These are phyloP conservation scores for Gyromitra esculenta DNA, from an alignment of 2,329 filamentous ascomycete species.

Conservation along the genomic window DNA sequence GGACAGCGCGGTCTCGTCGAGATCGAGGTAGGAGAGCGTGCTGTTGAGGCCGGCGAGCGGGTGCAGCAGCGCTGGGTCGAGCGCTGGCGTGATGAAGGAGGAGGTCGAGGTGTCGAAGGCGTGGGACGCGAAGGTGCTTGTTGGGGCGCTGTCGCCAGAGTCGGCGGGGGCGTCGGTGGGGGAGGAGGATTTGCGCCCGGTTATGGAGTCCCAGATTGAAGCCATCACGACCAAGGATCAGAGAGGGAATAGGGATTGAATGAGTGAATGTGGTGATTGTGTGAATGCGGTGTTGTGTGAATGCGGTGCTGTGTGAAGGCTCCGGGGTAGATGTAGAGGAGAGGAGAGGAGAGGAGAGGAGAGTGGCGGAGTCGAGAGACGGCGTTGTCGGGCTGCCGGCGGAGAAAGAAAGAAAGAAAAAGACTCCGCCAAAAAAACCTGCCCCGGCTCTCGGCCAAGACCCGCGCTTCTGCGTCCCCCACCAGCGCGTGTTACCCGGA, in stretches of 20 bases:
- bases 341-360: background rate
- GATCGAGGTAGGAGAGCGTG: slow-evolving; percentile 92
- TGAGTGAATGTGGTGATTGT: background rate
- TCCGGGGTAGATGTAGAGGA: background rate
- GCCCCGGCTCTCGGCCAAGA: slow-evolving; percentile 15
- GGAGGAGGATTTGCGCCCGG: slow-evolving; percentile 65
- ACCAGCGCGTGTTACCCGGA: slow-evolving; percentile 9
- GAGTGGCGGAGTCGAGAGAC: background rate
- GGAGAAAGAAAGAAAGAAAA: background rate
- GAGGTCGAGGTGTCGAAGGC: slow-evolving; percentile 40
- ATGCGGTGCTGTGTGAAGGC: background rate
- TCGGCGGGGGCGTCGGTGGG: slow-evolving; percentile 64
- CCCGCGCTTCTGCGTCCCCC: slow-evolving; percentile 10
- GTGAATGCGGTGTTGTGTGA: background rate
- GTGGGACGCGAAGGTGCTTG: slow-evolving; percentile 41
- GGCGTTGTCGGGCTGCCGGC: background rate
- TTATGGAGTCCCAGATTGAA: slow-evolving; percentile 54
- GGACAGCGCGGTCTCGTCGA: slow-evolving; percentile 90
- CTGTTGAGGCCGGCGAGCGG: slow-evolving; percentile 92
- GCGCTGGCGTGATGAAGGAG: slow-evolving; percentile 81
- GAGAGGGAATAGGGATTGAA: background rate
- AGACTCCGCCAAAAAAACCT: background rate
- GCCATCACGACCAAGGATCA: slow-evolving; percentile 1
- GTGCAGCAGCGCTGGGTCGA: slow-evolving; percentile 89
- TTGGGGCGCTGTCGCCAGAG: slow-evolving; percentile 50